Evolutionary conservation across 306 rosid species (phyloP).

Genomic region (Clitoria ternatea): DNA sequence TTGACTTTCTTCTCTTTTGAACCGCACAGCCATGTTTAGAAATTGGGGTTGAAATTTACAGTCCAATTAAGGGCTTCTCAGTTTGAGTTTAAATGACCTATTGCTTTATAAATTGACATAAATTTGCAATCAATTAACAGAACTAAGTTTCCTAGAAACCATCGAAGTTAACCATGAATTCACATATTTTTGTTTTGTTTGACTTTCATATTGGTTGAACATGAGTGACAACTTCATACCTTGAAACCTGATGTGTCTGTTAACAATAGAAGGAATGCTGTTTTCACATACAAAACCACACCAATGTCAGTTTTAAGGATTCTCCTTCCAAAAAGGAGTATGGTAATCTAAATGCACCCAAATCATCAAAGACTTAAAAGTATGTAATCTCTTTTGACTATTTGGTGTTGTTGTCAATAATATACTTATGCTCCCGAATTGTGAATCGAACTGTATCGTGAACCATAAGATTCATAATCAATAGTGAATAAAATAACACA

Average conservation of each 20-base stretch:
- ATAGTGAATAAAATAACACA: too few relatives aligned
- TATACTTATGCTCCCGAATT: too few relatives aligned
- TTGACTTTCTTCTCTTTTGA: not conserved
- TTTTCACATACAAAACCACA: not conserved
- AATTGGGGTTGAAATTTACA: conserved; percentile 3
- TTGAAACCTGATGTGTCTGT: not conserved
- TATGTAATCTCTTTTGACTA: not conserved
- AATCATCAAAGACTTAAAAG: not conserved
- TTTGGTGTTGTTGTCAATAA: too few relatives aligned
- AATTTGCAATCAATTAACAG: not conserved
- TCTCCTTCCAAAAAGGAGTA: too few relatives aligned
- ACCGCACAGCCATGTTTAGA: not conserved
- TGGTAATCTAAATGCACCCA: too few relatives aligned
- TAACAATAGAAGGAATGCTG: not conserved
- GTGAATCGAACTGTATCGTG: too few relatives aligned
- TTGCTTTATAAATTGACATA: not conserved
- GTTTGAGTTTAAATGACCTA: conserved; percentile 9
- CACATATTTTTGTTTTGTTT: not conserved
- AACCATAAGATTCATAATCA: too few relatives aligned
- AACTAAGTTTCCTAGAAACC: conserved; percentile 4
- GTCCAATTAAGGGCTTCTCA: not conserved
- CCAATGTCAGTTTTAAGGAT: not conserved
- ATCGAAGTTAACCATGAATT: not conserved
- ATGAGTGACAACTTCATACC: not conserved
- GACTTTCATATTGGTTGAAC: not conserved